Percentiles rank a stretch among this genome's conserved stretches.
Conservation (phyloP, 225 moss, liverwort and hornwort species). For the Sphagnum contortum region DNA sequence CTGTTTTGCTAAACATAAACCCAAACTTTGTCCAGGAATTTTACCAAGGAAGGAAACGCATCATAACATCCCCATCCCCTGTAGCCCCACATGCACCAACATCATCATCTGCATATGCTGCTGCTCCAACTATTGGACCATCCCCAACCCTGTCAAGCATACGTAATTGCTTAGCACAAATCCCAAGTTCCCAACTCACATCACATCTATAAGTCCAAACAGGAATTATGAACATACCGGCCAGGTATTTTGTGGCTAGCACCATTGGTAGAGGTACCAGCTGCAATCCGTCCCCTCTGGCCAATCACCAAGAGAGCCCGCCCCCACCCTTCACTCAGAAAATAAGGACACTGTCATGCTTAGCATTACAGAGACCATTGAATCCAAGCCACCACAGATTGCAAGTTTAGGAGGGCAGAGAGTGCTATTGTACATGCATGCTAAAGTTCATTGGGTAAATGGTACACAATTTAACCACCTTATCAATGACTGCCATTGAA, state of each 20-base stretch:
- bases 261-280: constrained; percentile 94
- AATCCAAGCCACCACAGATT: no score
- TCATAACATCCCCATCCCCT: constrained; percentile 98
- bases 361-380: no score
- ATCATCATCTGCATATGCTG: constrained; percentile 90
- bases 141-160: constrained; percentile 67
- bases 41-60: constrained; percentile 93
- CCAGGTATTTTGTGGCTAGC: constrained; percentile 96
- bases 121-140: constrained; percentile 81
- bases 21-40: neutral
- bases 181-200: neutral
- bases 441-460: no score
- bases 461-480: constrained; percentile 16
- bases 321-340: constrained; percentile 8
- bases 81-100: constrained; percentile 98
- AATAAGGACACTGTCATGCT: neutral
- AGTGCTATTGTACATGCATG: no score
- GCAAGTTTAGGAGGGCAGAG: no score
- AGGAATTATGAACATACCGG: constrained; percentile 23
- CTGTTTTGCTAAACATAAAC: neutral
- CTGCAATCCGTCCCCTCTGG: constrained; percentile 76
- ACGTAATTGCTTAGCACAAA: neutral
- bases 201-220: no score
- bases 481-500: constrained; percentile 89
- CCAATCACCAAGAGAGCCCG: constrained; percentile 16